Evolutionary conservation across 1,284 basidiomycete species (phyloP), one percentile per base, ranked within the genome.

Genomic region (Fistulina hepatica): DNA sequence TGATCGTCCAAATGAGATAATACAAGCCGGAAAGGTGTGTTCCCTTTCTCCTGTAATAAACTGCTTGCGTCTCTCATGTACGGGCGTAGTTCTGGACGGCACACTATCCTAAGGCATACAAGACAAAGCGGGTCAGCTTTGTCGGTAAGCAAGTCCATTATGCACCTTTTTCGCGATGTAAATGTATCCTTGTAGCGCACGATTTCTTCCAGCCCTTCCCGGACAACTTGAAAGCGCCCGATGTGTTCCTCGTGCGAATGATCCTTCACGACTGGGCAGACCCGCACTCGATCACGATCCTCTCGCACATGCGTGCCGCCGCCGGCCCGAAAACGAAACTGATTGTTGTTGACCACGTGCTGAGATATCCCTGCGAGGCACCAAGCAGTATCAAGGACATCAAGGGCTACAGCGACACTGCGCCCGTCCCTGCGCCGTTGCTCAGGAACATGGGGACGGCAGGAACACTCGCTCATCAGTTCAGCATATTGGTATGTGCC

Each of bases 1-100:
- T 48, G 73, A 75, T 42, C 45, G 62, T 7, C 60, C 60, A 0
- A 54, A 56, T 12, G 52, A 60, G 3, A 46, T 71, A 4, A 42
- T 38, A 9, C 57, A 59, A 33, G 64, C 63, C 3, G 52, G 52
- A 32, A 43, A 51, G 21, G 54, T 51, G 16, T 11, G 40, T 13
- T 8, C 11, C 7, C 2, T 5, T 13, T n/a, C n/a, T n/a, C n/a
- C n/a, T n/a, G 4, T 13, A 16, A 8, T 25, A 9, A 11, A 10
- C 13, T 4, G 6, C 6, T 12, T 2, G 10, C 6, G 5, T 5
- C 17, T 17, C 21, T 16, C 10, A 7, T 15, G 16, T 21, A 15
- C 27, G 17, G 22, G 21, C 20, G 17, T 21, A 59, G 56, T 49
- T 52, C 22, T 59, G 56, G 54, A 33, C 41, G 3, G 40, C 48